Evolutionary conservation across 225 moss, liverwort and hornwort genomes (phyloP), one percentile per base, ranked within the genome.

Genomic region (Anthoceros angustus): DNA sequence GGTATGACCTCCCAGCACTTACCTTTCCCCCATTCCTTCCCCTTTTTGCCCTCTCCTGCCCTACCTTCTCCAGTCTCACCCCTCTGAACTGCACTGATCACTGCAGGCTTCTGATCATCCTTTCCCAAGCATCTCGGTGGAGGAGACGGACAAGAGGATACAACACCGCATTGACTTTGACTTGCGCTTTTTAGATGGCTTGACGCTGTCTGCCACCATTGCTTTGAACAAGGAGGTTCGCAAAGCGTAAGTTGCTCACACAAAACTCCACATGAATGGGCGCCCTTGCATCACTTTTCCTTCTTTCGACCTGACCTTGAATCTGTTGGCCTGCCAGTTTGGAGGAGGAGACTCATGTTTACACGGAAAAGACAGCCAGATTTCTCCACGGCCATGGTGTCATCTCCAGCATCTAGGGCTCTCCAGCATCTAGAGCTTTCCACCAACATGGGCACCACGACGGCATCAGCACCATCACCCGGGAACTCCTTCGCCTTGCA

Each of bases 161-260:
- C 75, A 83, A 61, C 71, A 85, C 32, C 77, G 83, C 26, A 60
- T 90, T 42, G 74, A 68, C 14, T 83, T 88, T 16, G 86, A 95
- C 40, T 76, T 95, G 11, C 77, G 77, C 23, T 86, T 88, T 70
- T 66, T 95, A 38, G 94, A 90, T 73, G 94, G 90, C 38, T 70
- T 74, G 61, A 88, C 94, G 65, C 66, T 90, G 74, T 70, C 73
- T 25, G 94, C 90, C 63, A 75, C 40, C 0, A 72, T 88, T 25
- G 80, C 82, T n/a, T 72, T 95, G 18, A 95, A 90, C 76, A 95
- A 95, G 74, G 75, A 83, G 68, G 81, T 95, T 42, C 80, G 90
- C 67, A 76, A 74, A 40, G 77, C 78, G 90, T 94, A 79, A 70
- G 82, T 78, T 21, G 2, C 26, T 24, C 8, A 41, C 25, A n/a